phyloP scores from a whole-genome alignment of 805 yeast genomes.

The Candida jianshihensis region DNA sequence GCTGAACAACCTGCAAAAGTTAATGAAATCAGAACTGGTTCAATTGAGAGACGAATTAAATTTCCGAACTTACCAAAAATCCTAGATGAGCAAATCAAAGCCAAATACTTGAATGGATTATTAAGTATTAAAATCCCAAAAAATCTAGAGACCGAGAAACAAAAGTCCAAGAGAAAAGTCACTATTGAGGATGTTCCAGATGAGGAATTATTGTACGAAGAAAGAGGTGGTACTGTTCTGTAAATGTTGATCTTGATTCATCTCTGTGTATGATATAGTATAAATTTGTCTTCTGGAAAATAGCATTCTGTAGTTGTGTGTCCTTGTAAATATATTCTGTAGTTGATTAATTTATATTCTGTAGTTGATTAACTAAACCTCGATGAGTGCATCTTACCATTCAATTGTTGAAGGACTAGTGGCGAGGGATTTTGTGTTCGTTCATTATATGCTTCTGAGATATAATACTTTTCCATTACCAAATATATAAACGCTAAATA shows the following conservation, averaged over 20 bases:
- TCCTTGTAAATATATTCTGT: no score
- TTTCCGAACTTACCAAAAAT: conserved; percentile 48
- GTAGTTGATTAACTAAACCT: no score
- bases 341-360: no score
- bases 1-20: conserved; percentile 35
- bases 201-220: conserved; percentile 37
- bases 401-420: no score
- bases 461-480: no score
- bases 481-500: no score
- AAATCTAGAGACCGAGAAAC: conserved; percentile 23
- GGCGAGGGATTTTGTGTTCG: no score
- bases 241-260: background rate
- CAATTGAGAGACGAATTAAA: conserved; percentile 49
- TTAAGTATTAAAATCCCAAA: conserved; percentile 48
- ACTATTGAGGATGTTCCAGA: conserved; percentile 43
- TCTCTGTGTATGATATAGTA: no score
- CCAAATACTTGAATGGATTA: conserved; percentile 47
- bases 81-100: conserved; percentile 46
- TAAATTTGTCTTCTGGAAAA: no score
- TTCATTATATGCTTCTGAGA: no score
- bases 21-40: conserved; percentile 50
- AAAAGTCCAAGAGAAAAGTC: conserved; percentile 37
- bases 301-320: no score
- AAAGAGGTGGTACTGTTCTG: conserved; percentile 16
- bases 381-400: no score